Conservation (phyloP, 805 yeast species). For the Candida argentea region DNA sequence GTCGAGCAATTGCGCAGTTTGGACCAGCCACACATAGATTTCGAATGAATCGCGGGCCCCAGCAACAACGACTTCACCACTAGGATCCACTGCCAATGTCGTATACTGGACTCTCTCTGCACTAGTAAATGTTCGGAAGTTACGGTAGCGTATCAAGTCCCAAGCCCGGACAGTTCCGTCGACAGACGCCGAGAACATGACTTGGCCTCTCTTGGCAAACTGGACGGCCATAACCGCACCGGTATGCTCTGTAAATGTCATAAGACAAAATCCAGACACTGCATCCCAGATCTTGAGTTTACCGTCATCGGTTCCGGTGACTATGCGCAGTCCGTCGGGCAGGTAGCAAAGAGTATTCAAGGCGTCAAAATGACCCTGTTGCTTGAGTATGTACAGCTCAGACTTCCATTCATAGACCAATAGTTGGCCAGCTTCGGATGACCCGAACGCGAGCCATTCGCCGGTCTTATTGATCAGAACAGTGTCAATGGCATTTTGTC, state of each 20-base stretch:
- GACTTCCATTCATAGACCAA: conserved; percentile 98
- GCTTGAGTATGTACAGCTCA: conserved; percentile 88
- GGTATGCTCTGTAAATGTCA: conserved; percentile 84
- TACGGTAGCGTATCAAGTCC: conserved; percentile 88
- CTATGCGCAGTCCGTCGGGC: conserved; percentile 87
- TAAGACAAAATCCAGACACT: conserved; percentile 82
- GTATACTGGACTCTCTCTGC: conserved; percentile 81
- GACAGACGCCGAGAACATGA: conserved; percentile 79
- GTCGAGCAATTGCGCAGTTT: conserved; percentile 86
- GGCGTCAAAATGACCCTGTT: conserved; percentile 94
- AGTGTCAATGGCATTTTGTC: conserved; percentile 79
- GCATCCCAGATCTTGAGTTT: conserved; percentile 96
- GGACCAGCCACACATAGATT: conserved; percentile 95
- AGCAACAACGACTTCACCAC: conserved; percentile 94
- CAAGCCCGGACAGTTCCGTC: conserved; percentile 98
- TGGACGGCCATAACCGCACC: conserved; percentile 81
- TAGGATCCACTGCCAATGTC: conserved; percentile 88
- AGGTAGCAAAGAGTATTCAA: conserved; percentile 78
- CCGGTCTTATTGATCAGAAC: conserved; percentile 76
- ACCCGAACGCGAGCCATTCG: conserved; percentile 96
- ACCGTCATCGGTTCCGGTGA: conserved; percentile 95
- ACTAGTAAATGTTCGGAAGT: conserved; percentile 91
- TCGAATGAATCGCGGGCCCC: conserved; percentile 86
- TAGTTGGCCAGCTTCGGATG: conserved; percentile 82
- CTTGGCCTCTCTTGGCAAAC: conserved; percentile 86